These are phyloP conservation scores for Clarireedia monteithiana DNA, from an alignment of 2,329 filamentous ascomycete species.

Conservation along the genomic window DNA sequence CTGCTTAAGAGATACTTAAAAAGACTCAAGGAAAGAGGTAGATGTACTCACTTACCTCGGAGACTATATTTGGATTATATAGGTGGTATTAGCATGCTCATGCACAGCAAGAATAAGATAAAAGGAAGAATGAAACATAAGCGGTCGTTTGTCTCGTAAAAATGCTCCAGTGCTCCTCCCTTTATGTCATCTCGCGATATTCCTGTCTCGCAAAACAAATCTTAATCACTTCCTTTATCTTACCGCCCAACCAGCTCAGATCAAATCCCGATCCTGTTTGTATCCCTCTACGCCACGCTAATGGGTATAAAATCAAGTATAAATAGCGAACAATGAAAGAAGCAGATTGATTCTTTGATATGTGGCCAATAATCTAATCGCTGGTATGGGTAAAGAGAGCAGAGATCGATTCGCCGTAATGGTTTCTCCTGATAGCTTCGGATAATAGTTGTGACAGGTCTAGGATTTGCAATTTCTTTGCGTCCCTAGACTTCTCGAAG, in stretches of 20 bases:
- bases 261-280: slow-evolving; percentile 7
- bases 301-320: slow-evolving; percentile 9
- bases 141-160: too few species aligned
- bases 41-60: too few species aligned
- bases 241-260: slow-evolving; percentile 9
- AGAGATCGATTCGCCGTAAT: slow-evolving; percentile 79
- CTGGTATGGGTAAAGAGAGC: slow-evolving; percentile 25
- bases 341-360: slow-evolving; percentile 39
- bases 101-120: too few species aligned
- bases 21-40: too few species aligned
- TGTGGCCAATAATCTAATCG: slow-evolving; percentile 14
- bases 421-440: slow-evolving; percentile 91
- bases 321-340: slow-evolving; percentile 14
- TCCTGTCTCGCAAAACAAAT: background rate
- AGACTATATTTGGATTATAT: too few species aligned
- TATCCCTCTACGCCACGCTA: slow-evolving; percentile 25
- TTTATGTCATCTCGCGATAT: too few species aligned
- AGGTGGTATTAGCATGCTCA: too few species aligned
- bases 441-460: slow-evolving; percentile 82
- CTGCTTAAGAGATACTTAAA: too few species aligned
- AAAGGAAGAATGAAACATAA: too few species aligned
- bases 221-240: background rate
- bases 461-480: slow-evolving; percentile 79
- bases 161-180: too few species aligned
- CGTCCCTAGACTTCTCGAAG: slow-evolving; percentile 59